Evolutionary conservation across 139 green algal species (phyloP).

Genomic region (Ostreobium quekettii): DNA sequence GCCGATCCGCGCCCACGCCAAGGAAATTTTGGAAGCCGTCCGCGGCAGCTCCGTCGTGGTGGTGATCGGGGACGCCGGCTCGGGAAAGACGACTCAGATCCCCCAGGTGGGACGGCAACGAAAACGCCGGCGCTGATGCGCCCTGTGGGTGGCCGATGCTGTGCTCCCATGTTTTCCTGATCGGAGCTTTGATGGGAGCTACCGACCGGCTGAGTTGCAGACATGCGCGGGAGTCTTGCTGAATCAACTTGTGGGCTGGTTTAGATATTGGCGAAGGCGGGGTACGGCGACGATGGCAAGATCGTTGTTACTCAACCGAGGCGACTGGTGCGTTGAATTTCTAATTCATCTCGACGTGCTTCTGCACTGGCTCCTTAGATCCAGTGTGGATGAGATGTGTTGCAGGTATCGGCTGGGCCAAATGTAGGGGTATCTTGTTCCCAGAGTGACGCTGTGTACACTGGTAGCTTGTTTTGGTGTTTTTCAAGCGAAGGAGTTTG

Average conservation of each 20-base stretch:
- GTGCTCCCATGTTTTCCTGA: no score
- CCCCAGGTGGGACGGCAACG: no score
- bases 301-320: slow-evolving; percentile 16
- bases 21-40: slow-evolving; percentile 1
- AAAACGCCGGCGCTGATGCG: no score
- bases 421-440: not conserved
- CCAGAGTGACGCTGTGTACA: not conserved
- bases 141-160: no score
- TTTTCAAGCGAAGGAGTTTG: no score
- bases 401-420: not conserved
- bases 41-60: not conserved
- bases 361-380: not conserved
- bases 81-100: slow-evolving; percentile 19
- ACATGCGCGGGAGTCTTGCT: no score
- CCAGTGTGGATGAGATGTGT: not conserved
- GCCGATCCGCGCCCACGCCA: not conserved
- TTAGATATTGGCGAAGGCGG: slow-evolving; percentile 18
- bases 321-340: slow-evolving; percentile 9
- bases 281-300: slow-evolving; percentile 6
- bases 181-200: no score
- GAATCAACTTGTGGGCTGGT: no score
- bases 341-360: not conserved
- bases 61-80: slow-evolving; percentile 17
- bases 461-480: not conserved
- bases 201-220: no score